Evolutionary conservation across 257 asterid genomes (phyloP), one percentile per base, ranked within the genome.

Genomic region (Ilex aquifolium): DNA sequence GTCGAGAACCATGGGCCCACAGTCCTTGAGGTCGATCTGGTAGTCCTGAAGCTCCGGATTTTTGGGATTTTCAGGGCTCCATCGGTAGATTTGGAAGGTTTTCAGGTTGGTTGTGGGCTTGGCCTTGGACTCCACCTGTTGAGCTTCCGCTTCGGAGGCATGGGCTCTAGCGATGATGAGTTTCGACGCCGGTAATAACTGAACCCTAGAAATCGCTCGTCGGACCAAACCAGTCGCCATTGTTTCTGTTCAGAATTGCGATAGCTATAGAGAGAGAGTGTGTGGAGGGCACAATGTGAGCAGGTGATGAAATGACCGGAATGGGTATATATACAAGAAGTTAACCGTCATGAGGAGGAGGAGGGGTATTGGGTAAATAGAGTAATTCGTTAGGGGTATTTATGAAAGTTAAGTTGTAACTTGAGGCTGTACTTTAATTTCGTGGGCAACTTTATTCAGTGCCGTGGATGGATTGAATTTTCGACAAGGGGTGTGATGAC

Each of bases 21-120:
- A 91, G 11, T 91, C 90, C 76, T 84, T 84, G 56, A 88, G 90
- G 56, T 91, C 88, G 65, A 91, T 86, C 54, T 83, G 69, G 79
- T 69, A 91, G n/a, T 83, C 76, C 36, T 80, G 60, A 14, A 88
- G 90, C 77, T 84, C 74, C 0, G 96, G 98, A 32, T 91, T 91
- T 61, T 75, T 65, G 27, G 90, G 80, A 15, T 87, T 75, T 59
- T 83, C 94, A 15, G 98, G 98, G 65, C 62, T 91, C 98, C 98
- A 91, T 61, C 98, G 83, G 85, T 91, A 91, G 80, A 91, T 88
- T 86, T 91, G 98, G 80, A 91, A 88, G 59, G 91, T 84, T 69
- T 91, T 85, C 31, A 88, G 76, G 44, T 70, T 57, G 31, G 70
- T 50, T 60, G 32, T 36, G 44, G 72, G 31, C 16, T 60, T 74